Percentiles rank a stretch among this genome's conserved stretches.
Conservation (phyloP, 306 rosid species). For the Astragalus membranaceus region DNA sequence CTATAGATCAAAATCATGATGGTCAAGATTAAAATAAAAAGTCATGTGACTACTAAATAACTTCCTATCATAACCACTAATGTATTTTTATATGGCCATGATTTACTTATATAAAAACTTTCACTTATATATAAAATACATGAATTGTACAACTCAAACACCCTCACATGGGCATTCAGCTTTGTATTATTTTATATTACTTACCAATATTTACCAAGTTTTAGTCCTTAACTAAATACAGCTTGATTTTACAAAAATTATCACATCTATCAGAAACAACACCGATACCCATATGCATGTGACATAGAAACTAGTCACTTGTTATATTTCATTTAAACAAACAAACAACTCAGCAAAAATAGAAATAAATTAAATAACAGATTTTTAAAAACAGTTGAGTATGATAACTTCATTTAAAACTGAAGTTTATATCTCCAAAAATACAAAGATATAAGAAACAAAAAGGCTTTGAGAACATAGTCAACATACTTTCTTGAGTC, state of each 20-base stretch:
- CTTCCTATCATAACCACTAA: no score
- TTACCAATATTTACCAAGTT: neutral
- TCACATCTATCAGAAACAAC: constrained; percentile 5
- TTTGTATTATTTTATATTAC: neutral
- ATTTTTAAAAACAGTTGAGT: neutral
- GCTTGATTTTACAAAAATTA: neutral
- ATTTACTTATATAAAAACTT: no score
- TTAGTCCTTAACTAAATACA: neutral
- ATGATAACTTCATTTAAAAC: neutral
- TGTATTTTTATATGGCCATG: no score
- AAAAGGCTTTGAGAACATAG: constrained; percentile 32
- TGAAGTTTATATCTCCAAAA: neutral
- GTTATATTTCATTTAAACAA: neutral
- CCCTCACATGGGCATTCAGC: neutral
- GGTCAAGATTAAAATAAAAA: no score
- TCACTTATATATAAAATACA: neutral
- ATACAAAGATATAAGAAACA: neutral
- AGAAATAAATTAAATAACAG: neutral
- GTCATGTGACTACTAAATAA: no score
- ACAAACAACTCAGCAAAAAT: neutral
- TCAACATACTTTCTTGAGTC: constrained; percentile 73
- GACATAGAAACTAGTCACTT: neutral
- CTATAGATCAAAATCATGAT: no score
- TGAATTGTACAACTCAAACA: neutral
- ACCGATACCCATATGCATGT: neutral